Percentiles rank a stretch among this genome's conserved stretches.
Evolutionary conservation across 345 rosid species (phyloP).

Genomic region (Pseudoturritis turrita): DNA sequence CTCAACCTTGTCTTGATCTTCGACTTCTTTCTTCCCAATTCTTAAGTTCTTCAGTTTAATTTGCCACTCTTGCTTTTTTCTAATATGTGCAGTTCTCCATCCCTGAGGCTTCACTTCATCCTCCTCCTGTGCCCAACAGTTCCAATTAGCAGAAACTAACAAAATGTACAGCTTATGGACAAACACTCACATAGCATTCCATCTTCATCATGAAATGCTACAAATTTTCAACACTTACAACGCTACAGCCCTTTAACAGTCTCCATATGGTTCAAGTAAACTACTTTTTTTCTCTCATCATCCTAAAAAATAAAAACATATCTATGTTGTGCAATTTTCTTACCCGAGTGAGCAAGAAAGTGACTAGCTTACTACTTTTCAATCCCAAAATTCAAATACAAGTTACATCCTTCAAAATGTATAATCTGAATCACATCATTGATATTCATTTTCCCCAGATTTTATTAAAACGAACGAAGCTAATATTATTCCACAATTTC

Average conservation of each 20-base stretch:
- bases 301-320: not conserved
- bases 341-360: not conserved
- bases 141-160: slow-evolving; percentile 2
- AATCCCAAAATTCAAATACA: not conserved
- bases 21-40: slow-evolving; percentile 61
- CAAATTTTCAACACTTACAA: not conserved
- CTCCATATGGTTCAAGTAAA: not conserved
- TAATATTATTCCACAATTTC: not conserved
- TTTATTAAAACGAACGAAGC: not conserved
- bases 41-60: slow-evolving; percentile 64
- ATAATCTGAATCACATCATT: not conserved
- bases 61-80: slow-evolving; percentile 84
- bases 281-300: not conserved
- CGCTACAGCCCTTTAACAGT: not conserved
- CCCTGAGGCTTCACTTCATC: slow-evolving; percentile 54
- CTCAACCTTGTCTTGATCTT: slow-evolving; percentile 54
- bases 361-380: slow-evolving; percentile 4
- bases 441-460: not conserved
- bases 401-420: not conserved
- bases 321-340: not conserved
- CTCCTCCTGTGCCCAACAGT: slow-evolving; percentile 38
- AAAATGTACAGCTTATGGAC: not conserved
- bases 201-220: not conserved
- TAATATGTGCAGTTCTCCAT: slow-evolving; percentile 57
- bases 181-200: not conserved